Percentiles rank a stretch among this genome's conserved stretches.
Conservation (phyloP, 2,329 filamentous ascomycete species). For the Ciborinia camelliae region DNA sequence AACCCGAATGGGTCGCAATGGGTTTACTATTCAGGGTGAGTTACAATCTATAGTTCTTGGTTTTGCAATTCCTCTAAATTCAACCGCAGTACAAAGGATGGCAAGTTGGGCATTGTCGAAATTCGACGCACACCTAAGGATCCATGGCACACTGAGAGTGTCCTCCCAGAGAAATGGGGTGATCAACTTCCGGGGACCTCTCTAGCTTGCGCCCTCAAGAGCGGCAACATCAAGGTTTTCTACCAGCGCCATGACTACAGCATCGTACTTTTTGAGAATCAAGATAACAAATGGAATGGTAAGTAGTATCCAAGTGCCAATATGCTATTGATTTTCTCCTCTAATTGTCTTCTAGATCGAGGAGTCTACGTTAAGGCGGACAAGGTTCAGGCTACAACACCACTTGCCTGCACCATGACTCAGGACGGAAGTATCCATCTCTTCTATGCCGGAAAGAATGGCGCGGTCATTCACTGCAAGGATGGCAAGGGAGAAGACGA, state of each 20-base stretch:
- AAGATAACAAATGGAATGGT: background rate
- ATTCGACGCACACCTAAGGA: conserved; percentile 15
- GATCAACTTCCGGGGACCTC: conserved; percentile 3
- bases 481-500: background rate
- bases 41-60: background rate
- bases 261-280: background rate
- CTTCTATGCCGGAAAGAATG: background rate
- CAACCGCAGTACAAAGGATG: background rate
- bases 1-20: conserved; percentile 17
- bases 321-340: background rate
- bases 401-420: conserved; percentile 1
- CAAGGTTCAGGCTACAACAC: conserved; percentile 12
- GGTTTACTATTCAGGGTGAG: conserved; percentile 11
- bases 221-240: background rate
- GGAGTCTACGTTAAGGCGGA: background rate
- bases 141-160: conserved; percentile 11
- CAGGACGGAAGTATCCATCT: conserved; percentile 3
- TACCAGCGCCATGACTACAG: conserved; percentile 14
- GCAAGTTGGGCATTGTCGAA: conserved; percentile 4
- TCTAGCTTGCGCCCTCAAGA: background rate
- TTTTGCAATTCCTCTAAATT: background rate
- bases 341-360: background rate
- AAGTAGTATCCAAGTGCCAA: background rate
- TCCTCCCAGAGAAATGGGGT: background rate
- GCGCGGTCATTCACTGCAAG: background rate